Evolutionary conservation across 495 filamentous ascomycete species (phyloP), one percentile per base, ranked within the genome.

Genomic region (Rusavskia elegans): DNA sequence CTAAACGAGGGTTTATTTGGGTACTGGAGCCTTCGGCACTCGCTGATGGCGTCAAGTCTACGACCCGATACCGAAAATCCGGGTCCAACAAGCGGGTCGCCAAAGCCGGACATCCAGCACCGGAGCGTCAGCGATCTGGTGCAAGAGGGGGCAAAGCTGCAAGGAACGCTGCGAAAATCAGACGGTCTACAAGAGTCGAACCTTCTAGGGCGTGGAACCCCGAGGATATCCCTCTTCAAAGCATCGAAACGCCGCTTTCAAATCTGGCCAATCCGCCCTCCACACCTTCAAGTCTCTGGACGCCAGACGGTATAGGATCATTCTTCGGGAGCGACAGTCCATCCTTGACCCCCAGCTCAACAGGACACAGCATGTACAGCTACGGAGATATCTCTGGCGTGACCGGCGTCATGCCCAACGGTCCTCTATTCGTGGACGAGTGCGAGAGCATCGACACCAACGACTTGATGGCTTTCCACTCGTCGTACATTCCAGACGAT

Each of bases 21-120:
- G 73, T 78, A 30, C 69, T 89, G 16, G 80, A 82, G 21, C 63
- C 73, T 7, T 74, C 80, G 53, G 81, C 84, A 6, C 60, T 82
- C 27, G 59, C 61, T 41, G 67, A 77, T 20, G 82, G 79, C 20
- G 76, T 88, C 51, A 77, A 83, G 62, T 83, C 83, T 0, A 90
- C 85, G 6, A 90, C 85, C 2, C 72, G 85, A 39, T 89, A 83
- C 61, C 73, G 85, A 45, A 78, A 74, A 59, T 71, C 74, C 41
- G 60, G 65, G 7, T 69, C 66, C 48, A 66, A 63, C 59, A 78
- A 72, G 57, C 79, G 73, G 54, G 53, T 55, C 14, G 53, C 59
- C 9, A 69, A 60, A 51, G 63, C 70, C 16, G 67, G 73, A 14
- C 56, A 62, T 23, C 70, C 74, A 19, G 67, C 65, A 14, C 67